Evolutionary conservation across 2,329 filamentous ascomycete genomes (phyloP).

Genomic region (Eutypella sp.): DNA sequence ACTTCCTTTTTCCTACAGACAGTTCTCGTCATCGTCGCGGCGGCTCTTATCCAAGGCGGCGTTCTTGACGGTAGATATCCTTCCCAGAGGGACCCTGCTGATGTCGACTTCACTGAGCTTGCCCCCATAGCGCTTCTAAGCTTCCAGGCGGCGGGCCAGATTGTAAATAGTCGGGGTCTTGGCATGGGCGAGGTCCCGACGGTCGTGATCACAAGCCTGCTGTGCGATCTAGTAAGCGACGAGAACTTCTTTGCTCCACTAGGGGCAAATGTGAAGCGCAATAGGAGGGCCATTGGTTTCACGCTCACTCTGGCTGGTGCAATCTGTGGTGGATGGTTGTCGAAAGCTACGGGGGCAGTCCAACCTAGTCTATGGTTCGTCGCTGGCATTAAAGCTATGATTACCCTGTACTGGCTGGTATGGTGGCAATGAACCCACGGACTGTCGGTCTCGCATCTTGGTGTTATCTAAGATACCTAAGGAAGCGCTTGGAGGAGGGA

Average conservation of each 20-base stretch:
- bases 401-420: conserved; percentile 28
- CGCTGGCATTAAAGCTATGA: conserved; percentile 37
- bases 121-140: conserved; percentile 43
- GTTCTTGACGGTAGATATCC: conserved; percentile 24
- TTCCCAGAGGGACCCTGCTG: conserved; percentile 15
- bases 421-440: conserved; percentile 4
- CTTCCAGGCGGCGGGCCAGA: conserved; percentile 52
- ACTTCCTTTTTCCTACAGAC: conserved; percentile 24
- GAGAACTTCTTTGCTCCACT: conserved; percentile 39
- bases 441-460: not conserved
- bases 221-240: conserved; percentile 50
- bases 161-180: conserved; percentile 45
- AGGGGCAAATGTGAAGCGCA: conserved; percentile 43
- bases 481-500: no score
- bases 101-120: conserved; percentile 23
- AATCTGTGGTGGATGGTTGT: conserved; percentile 43
- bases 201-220: conserved; percentile 49
- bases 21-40: conserved; percentile 19
- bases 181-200: conserved; percentile 52
- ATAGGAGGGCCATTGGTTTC: conserved; percentile 40
- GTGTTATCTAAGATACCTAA: no score
- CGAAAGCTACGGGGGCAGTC: conserved; percentile 36
- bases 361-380: conserved; percentile 41
- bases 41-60: conserved; percentile 20
- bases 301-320: conserved; percentile 41